Base-by-base conservation (phyloP, 192 early-diverging fungal species). In the Lunasporangiospora selenospora region DNA sequence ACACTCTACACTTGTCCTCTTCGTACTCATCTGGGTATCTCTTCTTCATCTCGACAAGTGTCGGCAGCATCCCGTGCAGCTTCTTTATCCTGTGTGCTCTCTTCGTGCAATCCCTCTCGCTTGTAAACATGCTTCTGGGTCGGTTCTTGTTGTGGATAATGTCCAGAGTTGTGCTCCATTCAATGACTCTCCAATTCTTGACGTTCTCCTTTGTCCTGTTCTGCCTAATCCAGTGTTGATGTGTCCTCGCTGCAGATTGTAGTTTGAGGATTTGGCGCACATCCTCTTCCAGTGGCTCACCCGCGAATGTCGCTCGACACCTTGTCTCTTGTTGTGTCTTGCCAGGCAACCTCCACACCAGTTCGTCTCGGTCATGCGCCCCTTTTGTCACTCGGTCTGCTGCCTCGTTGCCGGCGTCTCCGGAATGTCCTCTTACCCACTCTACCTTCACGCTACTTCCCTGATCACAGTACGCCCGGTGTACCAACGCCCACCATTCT, bases 1-100 rank as follows among this genome's bases (percentile, higher is more conserved):
- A 53, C 65, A 63, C n/a, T 70, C 71, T 10, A 66, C 76, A 63
- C 1, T 9, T 27, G 33, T 67, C 58, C 13, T 9, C 32, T 3
- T 37, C 12, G n/a, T 56, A 67, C 34, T 49, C 33, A n/a, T 56
- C 51, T 27, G 48, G 58, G 6, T 24, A 3, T 40, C 59, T 43
- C 0, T 41, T 5, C 37, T 33, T 39, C 59, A 62, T 62, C 18
- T 43, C 39, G 10, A 27, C 11, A 6, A 21, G 48, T 12, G 59
- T 62, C 16, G 59, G 48, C 10, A 62, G 39, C 59, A 62, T 62
- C 1, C 59, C 47, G 27, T 60, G 58, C 16, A 60, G 21, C 18
- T 60, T 60, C 37, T 62, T 62, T 18, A 62, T 43, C 16, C 59
- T 10, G 39, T 62, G 59, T 23, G 47, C 59, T 21, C 59, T 0